Percentiles rank a stretch among this genome's conserved stretches.
phyloP scores from a whole-genome alignment of 2,329 filamentous ascomycete species.

The Pestalotiopsis sp. region DNA sequence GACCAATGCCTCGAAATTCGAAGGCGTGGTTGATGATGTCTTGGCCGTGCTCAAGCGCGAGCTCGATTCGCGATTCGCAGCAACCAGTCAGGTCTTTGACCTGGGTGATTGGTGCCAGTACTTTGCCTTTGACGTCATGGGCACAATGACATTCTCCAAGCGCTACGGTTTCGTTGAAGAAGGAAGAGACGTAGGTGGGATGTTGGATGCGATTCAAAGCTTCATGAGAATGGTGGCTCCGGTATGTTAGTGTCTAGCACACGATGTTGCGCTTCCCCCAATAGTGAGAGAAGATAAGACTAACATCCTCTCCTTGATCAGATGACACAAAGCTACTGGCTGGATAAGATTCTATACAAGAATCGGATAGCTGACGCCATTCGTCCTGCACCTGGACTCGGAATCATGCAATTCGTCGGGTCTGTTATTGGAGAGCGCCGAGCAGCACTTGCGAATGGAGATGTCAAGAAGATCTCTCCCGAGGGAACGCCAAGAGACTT shows the following conservation, averaged over 20 bases:
- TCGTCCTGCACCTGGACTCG: constrained; percentile 12
- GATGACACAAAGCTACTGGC: constrained; percentile 32
- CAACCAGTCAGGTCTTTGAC: constrained; percentile 15
- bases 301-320: constrained; percentile 10
- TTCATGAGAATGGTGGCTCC: constrained; percentile 25
- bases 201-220: constrained; percentile 24
- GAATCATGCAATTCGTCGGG: constrained; percentile 12
- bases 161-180: constrained; percentile 31
- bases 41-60: constrained; percentile 19
- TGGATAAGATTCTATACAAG: constrained; percentile 23
- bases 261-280: neutral
- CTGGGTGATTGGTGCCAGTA: constrained; percentile 32
- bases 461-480: constrained; percentile 15
- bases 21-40: constrained; percentile 24
- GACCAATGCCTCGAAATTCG: constrained; percentile 22
- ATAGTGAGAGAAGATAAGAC: neutral
- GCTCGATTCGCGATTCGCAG: constrained; percentile 19
- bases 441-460: constrained; percentile 6
- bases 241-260: constrained; percentile 14
- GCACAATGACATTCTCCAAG: constrained; percentile 31
- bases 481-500: neutral
- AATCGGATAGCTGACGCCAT: constrained; percentile 18
- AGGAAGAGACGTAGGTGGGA: constrained; percentile 28
- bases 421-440: constrained; percentile 11
- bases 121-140: constrained; percentile 37